phyloP scores from a whole-genome alignment of 2,329 filamentous ascomycete species.

The Knoxdaviesia proteae region DNA sequence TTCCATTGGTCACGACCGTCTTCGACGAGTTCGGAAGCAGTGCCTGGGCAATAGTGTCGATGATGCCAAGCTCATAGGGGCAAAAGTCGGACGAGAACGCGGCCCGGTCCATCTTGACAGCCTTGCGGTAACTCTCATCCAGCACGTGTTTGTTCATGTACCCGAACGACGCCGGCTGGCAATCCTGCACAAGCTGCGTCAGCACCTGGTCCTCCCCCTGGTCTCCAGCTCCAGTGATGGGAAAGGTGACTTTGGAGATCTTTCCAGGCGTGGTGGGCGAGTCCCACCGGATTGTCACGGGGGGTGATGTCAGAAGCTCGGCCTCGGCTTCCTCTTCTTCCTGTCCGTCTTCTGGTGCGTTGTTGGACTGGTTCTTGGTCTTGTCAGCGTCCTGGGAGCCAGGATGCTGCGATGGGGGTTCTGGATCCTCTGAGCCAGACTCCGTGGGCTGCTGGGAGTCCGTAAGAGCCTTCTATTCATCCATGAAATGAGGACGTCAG shows the following conservation, averaged over 20 bases:
- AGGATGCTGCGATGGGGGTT: no score
- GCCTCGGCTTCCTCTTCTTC: no score
- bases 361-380: no score
- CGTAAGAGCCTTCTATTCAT: no score
- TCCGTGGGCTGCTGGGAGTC: no score
- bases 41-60: conserved; percentile 24
- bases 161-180: conserved; percentile 27
- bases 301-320: not conserved
- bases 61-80: conserved; percentile 28
- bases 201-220: not conserved
- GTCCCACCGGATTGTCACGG: not conserved
- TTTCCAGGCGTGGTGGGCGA: not conserved
- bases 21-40: conserved; percentile 14
- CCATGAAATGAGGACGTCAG: no score
- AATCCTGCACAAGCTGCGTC: not conserved
- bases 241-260: not conserved
- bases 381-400: no score
- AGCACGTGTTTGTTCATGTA: conserved; percentile 20
- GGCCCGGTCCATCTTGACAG: conserved; percentile 24
- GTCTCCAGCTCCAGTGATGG: not conserved
- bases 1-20: conserved; percentile 11
- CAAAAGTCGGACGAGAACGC: conserved; percentile 27
- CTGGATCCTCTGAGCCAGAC: no score
- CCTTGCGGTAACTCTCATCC: conserved; percentile 31
- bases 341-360: no score